phyloP scores from a whole-genome alignment of 148 eudicot genomes.

The Spergularia marina region DNA sequence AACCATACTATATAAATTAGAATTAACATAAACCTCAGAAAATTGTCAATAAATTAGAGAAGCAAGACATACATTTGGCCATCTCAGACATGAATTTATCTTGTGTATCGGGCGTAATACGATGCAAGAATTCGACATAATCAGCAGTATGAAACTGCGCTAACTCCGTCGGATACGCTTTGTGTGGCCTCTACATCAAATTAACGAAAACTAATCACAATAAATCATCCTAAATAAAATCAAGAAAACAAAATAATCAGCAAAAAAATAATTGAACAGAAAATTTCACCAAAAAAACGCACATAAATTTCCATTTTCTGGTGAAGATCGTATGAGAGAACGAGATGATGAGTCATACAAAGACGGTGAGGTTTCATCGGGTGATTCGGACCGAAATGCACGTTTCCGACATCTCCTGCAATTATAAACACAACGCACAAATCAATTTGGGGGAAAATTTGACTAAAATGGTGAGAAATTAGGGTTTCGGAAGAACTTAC shows the following conservation, averaged over 20 bases:
- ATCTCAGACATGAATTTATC: conserved; percentile 58
- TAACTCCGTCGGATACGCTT: conserved; percentile 91
- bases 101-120: conserved; percentile 82
- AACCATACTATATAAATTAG: not conserved
- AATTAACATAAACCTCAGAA: not conserved
- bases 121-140: conserved; percentile 88
- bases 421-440: not conserved
- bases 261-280: no score
- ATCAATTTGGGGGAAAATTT: not conserved
- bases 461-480: not conserved
- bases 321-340: conserved; percentile 81
- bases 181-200: conserved; percentile 81
- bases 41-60: not conserved
- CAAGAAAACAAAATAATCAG: not conserved
- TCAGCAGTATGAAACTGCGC: conserved; percentile 97
- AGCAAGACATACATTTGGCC: conserved; percentile 54
- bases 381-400: conserved; percentile 95
- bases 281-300: no score
- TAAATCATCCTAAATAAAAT: not conserved
- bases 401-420: conserved; percentile 94
- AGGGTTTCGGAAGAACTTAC: conserved; percentile 35
- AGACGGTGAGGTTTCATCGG: conserved; percentile 98
- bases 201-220: not conserved
- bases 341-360: conserved; percentile 97
- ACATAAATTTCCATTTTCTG: conserved; percentile 97